Percentiles rank a stretch among this genome's conserved stretches.
Conservation (phyloP, 2,329 filamentous ascomycete genomes). For the Ophiosphaerella herpotricha region DNA sequence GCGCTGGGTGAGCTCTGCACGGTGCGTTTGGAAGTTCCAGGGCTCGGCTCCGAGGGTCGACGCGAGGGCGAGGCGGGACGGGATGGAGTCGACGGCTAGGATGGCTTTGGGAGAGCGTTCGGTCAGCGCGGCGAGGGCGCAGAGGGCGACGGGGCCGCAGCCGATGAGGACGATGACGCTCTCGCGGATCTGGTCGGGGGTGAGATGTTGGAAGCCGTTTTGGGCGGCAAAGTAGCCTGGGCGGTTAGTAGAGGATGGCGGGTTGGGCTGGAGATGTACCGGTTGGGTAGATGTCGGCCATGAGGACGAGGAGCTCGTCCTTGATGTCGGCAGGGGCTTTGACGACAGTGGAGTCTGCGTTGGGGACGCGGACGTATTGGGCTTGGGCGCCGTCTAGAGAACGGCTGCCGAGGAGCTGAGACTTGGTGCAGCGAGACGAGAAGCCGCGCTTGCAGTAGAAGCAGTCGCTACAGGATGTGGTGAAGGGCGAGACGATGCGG, state of each 20-base stretch:
- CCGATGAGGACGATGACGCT: constrained; percentile 80
- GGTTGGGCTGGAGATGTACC: constrained; percentile 34
- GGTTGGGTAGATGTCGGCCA: constrained; percentile 89
- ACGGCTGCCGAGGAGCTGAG: constrained; percentile 70
- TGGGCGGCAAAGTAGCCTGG: constrained; percentile 75
- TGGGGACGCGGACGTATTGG: constrained; percentile 73
- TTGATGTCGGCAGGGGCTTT: constrained; percentile 73
- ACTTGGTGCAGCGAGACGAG: constrained; percentile 76
- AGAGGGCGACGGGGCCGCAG: constrained; percentile 80
- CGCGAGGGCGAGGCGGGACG: constrained; percentile 74
- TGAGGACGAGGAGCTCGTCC: constrained; percentile 76
- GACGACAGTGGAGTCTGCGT: constrained; percentile 80
- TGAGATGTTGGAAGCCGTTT: constrained; percentile 73
- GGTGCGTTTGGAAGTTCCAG: constrained; percentile 74
- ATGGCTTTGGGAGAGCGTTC: constrained; percentile 75
- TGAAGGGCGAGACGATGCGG: constrained; percentile 82
- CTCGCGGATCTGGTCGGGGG: constrained; percentile 62
- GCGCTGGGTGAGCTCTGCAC: constrained; percentile 66
- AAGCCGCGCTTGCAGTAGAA: constrained; percentile 82
- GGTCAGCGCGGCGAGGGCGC: constrained; percentile 77
- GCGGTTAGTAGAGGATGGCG: background rate
- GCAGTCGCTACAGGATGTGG: constrained; percentile 64
- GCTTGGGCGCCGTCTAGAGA: constrained; percentile 78
- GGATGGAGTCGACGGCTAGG: constrained; percentile 79
- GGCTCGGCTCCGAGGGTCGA: constrained; percentile 77